Evolutionary conservation across 2,329 filamentous ascomycete species (phyloP), one percentile per base, ranked within the genome.

Genomic region (Claviceps humidiphila): DNA sequence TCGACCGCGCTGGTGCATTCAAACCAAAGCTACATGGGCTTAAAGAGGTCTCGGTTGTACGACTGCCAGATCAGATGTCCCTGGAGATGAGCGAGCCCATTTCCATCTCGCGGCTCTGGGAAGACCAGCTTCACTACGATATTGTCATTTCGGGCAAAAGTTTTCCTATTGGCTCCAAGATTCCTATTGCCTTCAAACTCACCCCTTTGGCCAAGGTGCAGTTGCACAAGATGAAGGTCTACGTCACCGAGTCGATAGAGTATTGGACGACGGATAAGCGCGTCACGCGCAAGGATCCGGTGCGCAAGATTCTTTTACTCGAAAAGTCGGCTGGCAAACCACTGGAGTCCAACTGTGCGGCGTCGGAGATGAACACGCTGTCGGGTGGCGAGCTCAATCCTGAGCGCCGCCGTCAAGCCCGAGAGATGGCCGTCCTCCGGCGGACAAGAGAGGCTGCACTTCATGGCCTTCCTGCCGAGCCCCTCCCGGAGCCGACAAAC

Each of bases 121-220:
- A 96, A 64, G 89, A 96, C 59, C 90, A 95, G 63, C 74, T 96
- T 37, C 89, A 94, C 62, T 96, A 96, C 69, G 90, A 96, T 61
- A 95, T 96, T 59, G 84, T 95, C 64, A 95, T 96, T 51, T 95
- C 89, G 1, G 90, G 90, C 51, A 95, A 95, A 74, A 94, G 89
- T 0, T 96, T 96, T 55, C 88, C 90, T 0, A 78, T 96, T 20
- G 90, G 90, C 16, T 80, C 85, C 41, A 87, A 87, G 60, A 88
- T 96, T 16, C 90, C 90, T 1, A 93, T 96, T 54, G 89, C 89
- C 1, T 95, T 96, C 73, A 95, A 95, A 67, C 75, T 96, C 58
- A 95, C 89, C 0, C 90, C 90, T 0, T 71, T 96, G 22, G 89
- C 90, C 55, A 96, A 96, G 71, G 89, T 95, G 6, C 88, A 94